Evolutionary conservation across 148 eudicot genomes (phyloP).

Genomic region (Pharnaceum exiguum): DNA sequence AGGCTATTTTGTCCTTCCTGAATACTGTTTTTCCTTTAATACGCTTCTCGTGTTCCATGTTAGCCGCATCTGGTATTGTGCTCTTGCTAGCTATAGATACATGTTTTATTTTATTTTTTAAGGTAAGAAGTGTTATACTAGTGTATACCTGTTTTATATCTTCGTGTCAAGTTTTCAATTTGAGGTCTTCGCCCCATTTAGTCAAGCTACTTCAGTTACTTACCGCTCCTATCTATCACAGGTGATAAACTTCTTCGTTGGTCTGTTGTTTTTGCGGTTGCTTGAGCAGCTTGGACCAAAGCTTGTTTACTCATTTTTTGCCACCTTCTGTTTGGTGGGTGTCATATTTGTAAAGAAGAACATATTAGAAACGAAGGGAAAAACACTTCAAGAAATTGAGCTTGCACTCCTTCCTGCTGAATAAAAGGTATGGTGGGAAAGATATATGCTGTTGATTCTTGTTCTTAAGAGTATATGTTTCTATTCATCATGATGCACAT

Average conservation of each 20-base stretch:
- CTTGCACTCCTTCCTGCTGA: slow-evolving; percentile 57
- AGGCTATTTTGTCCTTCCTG: too few species aligned
- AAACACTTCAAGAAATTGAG: slow-evolving; percentile 83
- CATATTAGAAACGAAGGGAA: slow-evolving; percentile 87
- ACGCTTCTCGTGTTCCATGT: too few species aligned
- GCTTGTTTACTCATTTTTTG: slow-evolving; percentile 58
- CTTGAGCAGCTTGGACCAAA: slow-evolving; percentile 74
- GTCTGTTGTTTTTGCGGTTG: slow-evolving; percentile 63
- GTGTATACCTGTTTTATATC: too few species aligned
- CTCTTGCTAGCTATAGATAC: too few species aligned
- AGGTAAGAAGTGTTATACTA: too few species aligned
- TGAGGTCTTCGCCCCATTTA: too few species aligned
- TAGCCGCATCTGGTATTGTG: too few species aligned
- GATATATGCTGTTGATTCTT: background rate
- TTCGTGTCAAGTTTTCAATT: too few species aligned
- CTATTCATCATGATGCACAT: background rate
- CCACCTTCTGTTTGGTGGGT: slow-evolving; percentile 60
- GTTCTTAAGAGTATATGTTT: background rate
- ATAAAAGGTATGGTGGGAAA: slow-evolving; percentile 31
- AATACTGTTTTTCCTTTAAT: too few species aligned
- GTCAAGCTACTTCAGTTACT: background rate
- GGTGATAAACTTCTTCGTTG: slow-evolving; percentile 84
- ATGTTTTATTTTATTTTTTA: too few species aligned
- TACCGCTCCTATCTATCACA: slow-evolving; percentile 20
- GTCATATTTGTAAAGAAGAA: slow-evolving; percentile 58